A percentile compares a stretch with the other conserved stretches of the same genome.
Conservation (phyloP, 495 filamentous ascomycete genomes). For the Parachaetomium inaequale region DNA sequence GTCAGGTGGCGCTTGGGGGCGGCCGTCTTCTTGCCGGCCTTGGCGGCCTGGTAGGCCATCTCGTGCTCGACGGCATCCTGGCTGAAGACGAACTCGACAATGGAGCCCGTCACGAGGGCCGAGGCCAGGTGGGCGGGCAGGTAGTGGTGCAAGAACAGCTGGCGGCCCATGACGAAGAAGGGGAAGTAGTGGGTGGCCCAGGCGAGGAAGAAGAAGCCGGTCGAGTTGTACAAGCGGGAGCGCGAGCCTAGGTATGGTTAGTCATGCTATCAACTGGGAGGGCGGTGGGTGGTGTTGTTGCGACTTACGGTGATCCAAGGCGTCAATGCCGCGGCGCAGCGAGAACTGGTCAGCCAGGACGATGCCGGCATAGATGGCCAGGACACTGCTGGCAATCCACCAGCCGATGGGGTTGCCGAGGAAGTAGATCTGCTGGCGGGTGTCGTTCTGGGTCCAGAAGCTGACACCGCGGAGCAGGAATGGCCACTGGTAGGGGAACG, state of each 20-base stretch:
- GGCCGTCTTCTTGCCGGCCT: slow-evolving; percentile 49
- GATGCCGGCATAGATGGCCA: slow-evolving; percentile 92
- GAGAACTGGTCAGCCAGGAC: slow-evolving; percentile 91
- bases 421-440: slow-evolving; percentile 97
- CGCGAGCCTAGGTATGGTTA: slow-evolving; percentile 63
- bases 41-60: slow-evolving; percentile 41
- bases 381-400: slow-evolving; percentile 89
- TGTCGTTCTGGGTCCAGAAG: slow-evolving; percentile 99
- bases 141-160: slow-evolving; percentile 97
- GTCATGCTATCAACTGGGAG: background rate
- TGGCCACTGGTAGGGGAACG: slow-evolving; percentile 94
- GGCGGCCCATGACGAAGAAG: slow-evolving; percentile 96
- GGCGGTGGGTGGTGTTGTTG: background rate
- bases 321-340: slow-evolving; percentile 85
- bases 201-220: slow-evolving; percentile 96
- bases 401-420: slow-evolving; percentile 94
- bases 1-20: slow-evolving; percentile 55
- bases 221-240: slow-evolving; percentile 93
- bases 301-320: slow-evolving; percentile 84
- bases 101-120: slow-evolving; percentile 87
- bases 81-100: slow-evolving; percentile 95
- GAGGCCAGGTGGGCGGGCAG: slow-evolving; percentile 93
- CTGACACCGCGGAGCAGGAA: slow-evolving; percentile 95
- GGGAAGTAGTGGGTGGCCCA: slow-evolving; percentile 98
- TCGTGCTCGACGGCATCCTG: slow-evolving; percentile 64